phyloP scores from a whole-genome alignment of 768 basidiomycete species.

The Porpolomopsis calyptriformis region DNA sequence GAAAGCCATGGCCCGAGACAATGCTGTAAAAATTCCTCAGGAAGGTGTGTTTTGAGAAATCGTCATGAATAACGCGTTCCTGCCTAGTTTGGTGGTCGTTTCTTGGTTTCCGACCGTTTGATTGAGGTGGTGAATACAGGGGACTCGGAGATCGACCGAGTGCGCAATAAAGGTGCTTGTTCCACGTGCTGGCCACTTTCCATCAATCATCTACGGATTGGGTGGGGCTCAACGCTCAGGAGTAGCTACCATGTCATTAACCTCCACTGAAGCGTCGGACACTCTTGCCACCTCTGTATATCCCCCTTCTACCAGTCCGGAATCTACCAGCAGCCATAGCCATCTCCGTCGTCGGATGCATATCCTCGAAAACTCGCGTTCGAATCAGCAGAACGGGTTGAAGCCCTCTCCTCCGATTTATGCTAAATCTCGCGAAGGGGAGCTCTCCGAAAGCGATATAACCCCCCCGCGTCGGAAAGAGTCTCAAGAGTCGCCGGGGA shows the following conservation, averaged over 20 bases:
- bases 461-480: neutral
- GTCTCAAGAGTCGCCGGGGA: neutral
- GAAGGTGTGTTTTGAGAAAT: too few relatives aligned
- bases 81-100: too few relatives aligned
- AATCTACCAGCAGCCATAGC: neutral
- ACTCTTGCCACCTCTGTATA: neutral
- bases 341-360: slow-evolving; percentile 4
- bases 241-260: neutral
- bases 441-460: neutral
- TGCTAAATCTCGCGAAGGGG: neutral
- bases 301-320: neutral
- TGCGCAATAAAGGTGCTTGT: too few relatives aligned
- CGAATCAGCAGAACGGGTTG: neutral
- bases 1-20: too few relatives aligned
- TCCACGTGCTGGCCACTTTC: too few relatives aligned
- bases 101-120: too few relatives aligned
- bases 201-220: too few relatives aligned
- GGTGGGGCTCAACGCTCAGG: neutral
- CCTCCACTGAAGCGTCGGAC: neutral
- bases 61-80: too few relatives aligned
- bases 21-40: too few relatives aligned
- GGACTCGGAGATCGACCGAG: too few relatives aligned
- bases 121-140: too few relatives aligned
- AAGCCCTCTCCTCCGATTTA: neutral
- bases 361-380: neutral